phyloP scores from a whole-genome alignment of 1,284 basidiomycete genomes.

The Sporisorium iseilematis-ciliati region DNA sequence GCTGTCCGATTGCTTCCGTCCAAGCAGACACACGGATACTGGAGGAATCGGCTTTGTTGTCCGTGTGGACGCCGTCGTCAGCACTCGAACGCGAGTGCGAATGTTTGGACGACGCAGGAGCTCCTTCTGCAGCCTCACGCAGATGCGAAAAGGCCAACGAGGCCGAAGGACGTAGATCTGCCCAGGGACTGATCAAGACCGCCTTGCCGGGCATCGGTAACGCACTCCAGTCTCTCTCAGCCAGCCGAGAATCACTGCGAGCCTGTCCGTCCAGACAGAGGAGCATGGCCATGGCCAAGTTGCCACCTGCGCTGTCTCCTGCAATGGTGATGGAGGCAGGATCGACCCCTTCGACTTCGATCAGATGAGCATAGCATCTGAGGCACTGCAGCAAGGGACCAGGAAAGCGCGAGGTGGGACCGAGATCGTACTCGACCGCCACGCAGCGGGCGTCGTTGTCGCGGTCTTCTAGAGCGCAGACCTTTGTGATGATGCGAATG shows the following conservation, averaged over 20 bases:
- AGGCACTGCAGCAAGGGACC: slow-evolving; percentile 64
- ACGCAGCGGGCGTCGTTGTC: slow-evolving; percentile 59
- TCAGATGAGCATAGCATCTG: slow-evolving; percentile 67
- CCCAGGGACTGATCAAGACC: slow-evolving; percentile 67
- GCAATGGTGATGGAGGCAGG: slow-evolving; percentile 61
- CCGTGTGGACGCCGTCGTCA: background rate
- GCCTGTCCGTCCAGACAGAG: slow-evolving; percentile 63
- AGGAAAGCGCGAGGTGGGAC: slow-evolving; percentile 62
- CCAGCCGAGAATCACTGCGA: slow-evolving; percentile 24
- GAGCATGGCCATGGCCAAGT: slow-evolving; percentile 63
- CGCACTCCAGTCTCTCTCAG: slow-evolving; percentile 61
- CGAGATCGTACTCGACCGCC: slow-evolving; percentile 67
- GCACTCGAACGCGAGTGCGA: background rate
- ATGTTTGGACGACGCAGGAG: slow-evolving; percentile 1
- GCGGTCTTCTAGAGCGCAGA: slow-evolving; percentile 40
- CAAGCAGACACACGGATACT: slow-evolving; percentile 34
- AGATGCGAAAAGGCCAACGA: slow-evolving; percentile 55
- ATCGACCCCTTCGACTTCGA: slow-evolving; percentile 64
- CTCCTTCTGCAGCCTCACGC: slow-evolving; percentile 31
- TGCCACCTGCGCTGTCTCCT: slow-evolving; percentile 67
- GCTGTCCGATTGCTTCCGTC: slow-evolving; percentile 55
- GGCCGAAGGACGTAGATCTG: slow-evolving; percentile 60
- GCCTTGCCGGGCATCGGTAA: slow-evolving; percentile 66
- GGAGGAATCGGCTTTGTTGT: background rate
- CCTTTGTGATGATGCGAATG: slow-evolving; percentile 62